Percentiles rank a stretch among this genome's conserved stretches.
Conservation (phyloP, 2,329 filamentous ascomycete genomes). For the Chalara sp. region DNA sequence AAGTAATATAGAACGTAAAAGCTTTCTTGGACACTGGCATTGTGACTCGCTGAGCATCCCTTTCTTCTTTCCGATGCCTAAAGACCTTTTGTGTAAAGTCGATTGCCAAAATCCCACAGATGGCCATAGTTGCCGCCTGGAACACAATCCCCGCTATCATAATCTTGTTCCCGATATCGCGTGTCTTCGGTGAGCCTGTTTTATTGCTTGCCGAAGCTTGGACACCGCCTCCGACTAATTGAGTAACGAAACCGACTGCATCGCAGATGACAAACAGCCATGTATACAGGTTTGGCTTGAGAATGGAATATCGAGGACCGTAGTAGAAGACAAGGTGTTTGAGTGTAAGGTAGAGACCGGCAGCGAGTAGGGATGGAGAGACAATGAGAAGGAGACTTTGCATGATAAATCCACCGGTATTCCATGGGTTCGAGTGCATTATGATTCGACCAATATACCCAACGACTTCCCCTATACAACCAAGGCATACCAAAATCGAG, state of each 20-base stretch:
- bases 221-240: slow-evolving; percentile 49
- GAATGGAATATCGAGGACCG: slow-evolving; percentile 41
- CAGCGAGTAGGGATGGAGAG: slow-evolving; percentile 45
- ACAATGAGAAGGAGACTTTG: slow-evolving; percentile 52
- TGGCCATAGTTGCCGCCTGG: slow-evolving; percentile 29
- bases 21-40: not conserved
- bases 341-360: slow-evolving; percentile 55
- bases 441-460: slow-evolving; percentile 47
- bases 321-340: slow-evolving; percentile 49
- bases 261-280: slow-evolving; percentile 53
- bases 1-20: not conserved
- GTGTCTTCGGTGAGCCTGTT: slow-evolving; percentile 19
- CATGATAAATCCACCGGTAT: slow-evolving; percentile 44
- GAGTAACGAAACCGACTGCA: slow-evolving; percentile 47
- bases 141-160: slow-evolving; percentile 31
- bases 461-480: slow-evolving; percentile 44
- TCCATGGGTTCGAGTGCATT: slow-evolving; percentile 46
- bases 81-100: slow-evolving; percentile 6
- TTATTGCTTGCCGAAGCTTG: slow-evolving; percentile 33
- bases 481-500: slow-evolving; percentile 38
- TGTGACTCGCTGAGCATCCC: not conserved
- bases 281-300: slow-evolving; percentile 45
- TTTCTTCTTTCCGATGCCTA: not conserved
- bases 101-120: slow-evolving; percentile 20
- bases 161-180: slow-evolving; percentile 24